Conservation (phyloP, 225 moss, liverwort and hornwort species). For the Pseudoscleropodium purum region DNA sequence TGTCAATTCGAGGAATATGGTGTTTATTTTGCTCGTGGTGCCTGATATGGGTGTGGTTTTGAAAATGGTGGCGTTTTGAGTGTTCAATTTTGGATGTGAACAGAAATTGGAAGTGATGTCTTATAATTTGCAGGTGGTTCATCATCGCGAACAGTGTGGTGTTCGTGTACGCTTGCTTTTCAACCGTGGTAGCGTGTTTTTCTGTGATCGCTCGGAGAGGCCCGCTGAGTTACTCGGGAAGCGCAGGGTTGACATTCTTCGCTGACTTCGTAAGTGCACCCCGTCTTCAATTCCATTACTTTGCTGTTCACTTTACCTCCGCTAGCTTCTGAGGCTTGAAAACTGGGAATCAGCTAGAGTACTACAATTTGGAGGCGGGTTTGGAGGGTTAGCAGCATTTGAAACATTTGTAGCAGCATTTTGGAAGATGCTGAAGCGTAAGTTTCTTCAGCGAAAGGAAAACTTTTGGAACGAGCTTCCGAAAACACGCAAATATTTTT, state of each 20-base stretch:
- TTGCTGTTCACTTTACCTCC: neutral
- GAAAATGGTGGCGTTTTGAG: no score
- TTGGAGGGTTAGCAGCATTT: neutral
- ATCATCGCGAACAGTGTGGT: slow-evolving; percentile 54
- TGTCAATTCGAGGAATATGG: neutral
- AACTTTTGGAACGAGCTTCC: neutral
- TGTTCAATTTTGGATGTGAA: neutral
- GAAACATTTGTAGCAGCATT: neutral
- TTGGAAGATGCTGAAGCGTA: neutral
- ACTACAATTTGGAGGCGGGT: neutral
- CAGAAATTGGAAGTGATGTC: neutral
- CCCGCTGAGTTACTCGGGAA: slow-evolving; percentile 29
- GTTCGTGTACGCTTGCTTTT: slow-evolving; percentile 43
- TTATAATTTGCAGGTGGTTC: slow-evolving; percentile 33
- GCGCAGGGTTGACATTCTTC: slow-evolving; percentile 37
- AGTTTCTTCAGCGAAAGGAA: neutral
- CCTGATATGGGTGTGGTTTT: neutral
- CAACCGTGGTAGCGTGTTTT: slow-evolving; percentile 13
- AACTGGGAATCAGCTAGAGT: neutral
- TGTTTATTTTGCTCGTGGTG: neutral
- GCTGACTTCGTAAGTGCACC: slow-evolving; percentile 44
- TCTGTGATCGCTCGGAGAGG: slow-evolving; percentile 24
- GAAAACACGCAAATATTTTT: neutral
- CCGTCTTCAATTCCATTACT: neutral
- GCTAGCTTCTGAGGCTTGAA: neutral